phyloP scores from a whole-genome alignment of 768 basidiomycete genomes.

The Xerocomellus intermedius region DNA sequence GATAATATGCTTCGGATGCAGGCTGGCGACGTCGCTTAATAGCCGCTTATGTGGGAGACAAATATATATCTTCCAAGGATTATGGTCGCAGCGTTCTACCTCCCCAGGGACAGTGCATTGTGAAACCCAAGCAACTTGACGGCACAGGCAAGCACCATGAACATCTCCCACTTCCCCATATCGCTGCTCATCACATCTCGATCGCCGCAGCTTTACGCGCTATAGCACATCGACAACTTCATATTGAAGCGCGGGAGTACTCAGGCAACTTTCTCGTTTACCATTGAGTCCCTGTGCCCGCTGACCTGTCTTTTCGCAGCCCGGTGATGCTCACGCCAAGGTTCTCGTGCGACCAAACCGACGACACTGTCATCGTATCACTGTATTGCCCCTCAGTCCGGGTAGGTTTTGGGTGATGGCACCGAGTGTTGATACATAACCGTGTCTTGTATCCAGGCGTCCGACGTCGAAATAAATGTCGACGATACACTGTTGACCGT shows the following conservation, averaged over 20 bases:
- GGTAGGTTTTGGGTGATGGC: conserved; percentile 37
- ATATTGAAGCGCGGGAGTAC: background rate
- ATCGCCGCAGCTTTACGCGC: background rate
- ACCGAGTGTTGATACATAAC: conserved; percentile 14
- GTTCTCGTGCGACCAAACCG: conserved; percentile 68
- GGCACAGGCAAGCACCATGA: background rate
- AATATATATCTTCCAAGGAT: background rate
- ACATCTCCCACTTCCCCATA: background rate
- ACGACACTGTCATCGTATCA: conserved; percentile 50
- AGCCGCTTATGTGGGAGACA: conserved; percentile 3
- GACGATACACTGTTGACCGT: conserved; percentile 68
- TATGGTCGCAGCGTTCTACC: conserved; percentile 1
- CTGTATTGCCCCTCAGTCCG: conserved; percentile 74
- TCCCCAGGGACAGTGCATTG: background rate
- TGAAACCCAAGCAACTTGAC: background rate
- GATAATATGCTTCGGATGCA: background rate
- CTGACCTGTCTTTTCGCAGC: background rate
- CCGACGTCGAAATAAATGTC: conserved; percentile 77
- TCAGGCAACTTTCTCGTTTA: background rate
- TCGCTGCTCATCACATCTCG: background rate
- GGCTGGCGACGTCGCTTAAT: background rate
- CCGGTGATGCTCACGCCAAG: conserved; percentile 71
- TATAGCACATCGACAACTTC: background rate
- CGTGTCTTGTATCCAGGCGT: conserved; percentile 49
- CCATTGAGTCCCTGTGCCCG: background rate